phyloP scores from a whole-genome alignment of 176 grass and related monocot genomes.

The Pontederia crassipes region DNA sequence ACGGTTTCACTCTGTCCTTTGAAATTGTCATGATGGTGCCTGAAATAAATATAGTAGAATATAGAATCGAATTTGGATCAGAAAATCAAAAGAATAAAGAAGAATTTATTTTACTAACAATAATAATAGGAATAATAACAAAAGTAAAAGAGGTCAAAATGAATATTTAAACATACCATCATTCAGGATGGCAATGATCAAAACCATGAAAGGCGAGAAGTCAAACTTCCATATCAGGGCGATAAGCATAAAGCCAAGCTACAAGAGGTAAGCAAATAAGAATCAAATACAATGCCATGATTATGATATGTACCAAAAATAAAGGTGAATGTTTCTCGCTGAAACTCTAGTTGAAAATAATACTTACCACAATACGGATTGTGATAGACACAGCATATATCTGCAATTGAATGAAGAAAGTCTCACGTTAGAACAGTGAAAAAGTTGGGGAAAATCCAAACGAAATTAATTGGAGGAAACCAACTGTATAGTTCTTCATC shows the following conservation, averaged over 20 bases:
- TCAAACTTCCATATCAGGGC: slow-evolving; percentile 95
- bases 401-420: slow-evolving; percentile 27
- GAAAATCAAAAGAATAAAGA: not conserved
- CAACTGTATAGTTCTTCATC: slow-evolving; percentile 99
- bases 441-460: not conserved
- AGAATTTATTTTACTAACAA: not conserved
- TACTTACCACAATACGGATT: slow-evolving; percentile 97
- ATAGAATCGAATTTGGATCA: not conserved
- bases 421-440: not conserved
- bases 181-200: slow-evolving; percentile 94
- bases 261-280: slow-evolving; percentile 12
- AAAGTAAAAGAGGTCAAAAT: not conserved
- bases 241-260: slow-evolving; percentile 96
- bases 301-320: not conserved
- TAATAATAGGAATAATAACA: not conserved
- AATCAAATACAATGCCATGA: not conserved
- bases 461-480: not conserved
- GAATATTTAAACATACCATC: slow-evolving; percentile 42
- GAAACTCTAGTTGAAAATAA: not conserved
- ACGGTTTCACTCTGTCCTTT: slow-evolving; percentile 89
- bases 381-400: slow-evolving; percentile 97
- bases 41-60: slow-evolving; percentile 9
- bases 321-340: not conserved
- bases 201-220: slow-evolving; percentile 96
- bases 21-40: slow-evolving; percentile 99